phyloP scores from a whole-genome alignment of 2,329 filamentous ascomycete species.

The Pseudogymnoascus sp. region DNA sequence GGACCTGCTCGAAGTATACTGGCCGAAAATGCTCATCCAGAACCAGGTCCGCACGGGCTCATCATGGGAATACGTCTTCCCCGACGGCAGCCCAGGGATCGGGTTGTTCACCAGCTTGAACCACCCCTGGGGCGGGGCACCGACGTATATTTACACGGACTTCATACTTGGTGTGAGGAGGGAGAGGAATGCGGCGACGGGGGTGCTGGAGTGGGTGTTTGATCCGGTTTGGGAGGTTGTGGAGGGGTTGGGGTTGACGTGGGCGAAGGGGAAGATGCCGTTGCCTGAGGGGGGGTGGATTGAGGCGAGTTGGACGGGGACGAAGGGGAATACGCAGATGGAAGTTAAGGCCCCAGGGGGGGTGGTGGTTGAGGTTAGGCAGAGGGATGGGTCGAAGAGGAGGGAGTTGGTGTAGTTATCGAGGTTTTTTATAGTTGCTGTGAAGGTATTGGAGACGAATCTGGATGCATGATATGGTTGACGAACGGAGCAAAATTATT shows the following conservation, averaged over 20 bases:
- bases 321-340: not conserved
- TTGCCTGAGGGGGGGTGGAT: not conserved
- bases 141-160: conserved; percentile 39
- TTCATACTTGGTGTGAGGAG: conserved; percentile 29
- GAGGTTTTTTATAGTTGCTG: not conserved
- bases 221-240: conserved; percentile 2
- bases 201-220: not conserved
- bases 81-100: conserved; percentile 34
- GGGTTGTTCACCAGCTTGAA: conserved; percentile 36
- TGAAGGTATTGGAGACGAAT: not conserved
- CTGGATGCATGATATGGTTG: not conserved
- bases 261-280: conserved; percentile 1
- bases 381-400: not conserved
- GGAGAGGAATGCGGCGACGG: conserved; percentile 14
- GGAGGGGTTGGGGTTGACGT: not conserved
- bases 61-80: conserved; percentile 40
- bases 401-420: conserved; percentile 1
- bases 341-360: not conserved
- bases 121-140: conserved; percentile 40
- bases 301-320: not conserved
- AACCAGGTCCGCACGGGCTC: conserved; percentile 33
- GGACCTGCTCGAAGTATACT: conserved; percentile 34
- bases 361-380: not conserved
- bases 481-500: not conserved
- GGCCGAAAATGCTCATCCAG: conserved; percentile 37